A percentile compares a stretch with the other conserved stretches of the same genome.
These are phyloP conservation scores for Meredithiella fracta DNA, from an alignment of 2,329 filamentous ascomycete genomes.

Conservation along the genomic window DNA sequence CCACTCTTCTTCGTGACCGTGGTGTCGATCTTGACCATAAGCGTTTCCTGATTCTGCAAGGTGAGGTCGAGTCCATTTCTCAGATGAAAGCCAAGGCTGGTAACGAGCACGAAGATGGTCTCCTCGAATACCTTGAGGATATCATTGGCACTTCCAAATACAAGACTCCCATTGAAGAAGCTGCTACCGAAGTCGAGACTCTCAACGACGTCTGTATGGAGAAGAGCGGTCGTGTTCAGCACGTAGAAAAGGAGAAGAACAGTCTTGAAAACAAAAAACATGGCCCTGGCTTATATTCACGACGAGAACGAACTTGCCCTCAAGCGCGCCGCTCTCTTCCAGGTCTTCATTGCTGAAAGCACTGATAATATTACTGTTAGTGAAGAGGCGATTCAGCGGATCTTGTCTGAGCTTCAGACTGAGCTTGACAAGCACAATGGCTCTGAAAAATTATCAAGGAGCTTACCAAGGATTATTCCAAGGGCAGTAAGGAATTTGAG, in stretches of 20 bases:
- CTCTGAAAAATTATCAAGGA: slow-evolving; percentile 77
- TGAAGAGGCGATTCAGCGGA: slow-evolving; percentile 75
- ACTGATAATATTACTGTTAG: slow-evolving; percentile 78
- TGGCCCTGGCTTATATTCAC: slow-evolving; percentile 70
- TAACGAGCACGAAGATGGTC: slow-evolving; percentile 88
- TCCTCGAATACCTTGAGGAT: slow-evolving; percentile 92
- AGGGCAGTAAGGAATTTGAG: slow-evolving; percentile 70
- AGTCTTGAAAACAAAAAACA: slow-evolving; percentile 83
- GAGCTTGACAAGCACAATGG: slow-evolving; percentile 88
- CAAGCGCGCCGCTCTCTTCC: slow-evolving; percentile 85
- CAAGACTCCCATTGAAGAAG: slow-evolving; percentile 91
- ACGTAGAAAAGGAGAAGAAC: slow-evolving; percentile 94
- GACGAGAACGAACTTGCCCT: slow-evolving; percentile 83
- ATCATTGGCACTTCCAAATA: slow-evolving; percentile 99
- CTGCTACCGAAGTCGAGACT: slow-evolving; percentile 73
- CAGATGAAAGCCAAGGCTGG: slow-evolving; percentile 97
- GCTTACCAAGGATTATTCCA: slow-evolving; percentile 69
- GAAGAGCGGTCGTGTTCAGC: slow-evolving; percentile 87
- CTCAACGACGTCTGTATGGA: slow-evolving; percentile 91
- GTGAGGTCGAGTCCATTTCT: slow-evolving; percentile 94
- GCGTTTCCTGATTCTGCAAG: slow-evolving; percentile 90
- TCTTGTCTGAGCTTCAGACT: slow-evolving; percentile 69
- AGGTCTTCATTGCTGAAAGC: slow-evolving; percentile 78
- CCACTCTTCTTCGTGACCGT: slow-evolving; percentile 66
- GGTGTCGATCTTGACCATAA: slow-evolving; percentile 97